These are phyloP conservation scores for Tylopilus sp. DNA, from an alignment of 768 basidiomycete genomes.

Conservation along the genomic window DNA sequence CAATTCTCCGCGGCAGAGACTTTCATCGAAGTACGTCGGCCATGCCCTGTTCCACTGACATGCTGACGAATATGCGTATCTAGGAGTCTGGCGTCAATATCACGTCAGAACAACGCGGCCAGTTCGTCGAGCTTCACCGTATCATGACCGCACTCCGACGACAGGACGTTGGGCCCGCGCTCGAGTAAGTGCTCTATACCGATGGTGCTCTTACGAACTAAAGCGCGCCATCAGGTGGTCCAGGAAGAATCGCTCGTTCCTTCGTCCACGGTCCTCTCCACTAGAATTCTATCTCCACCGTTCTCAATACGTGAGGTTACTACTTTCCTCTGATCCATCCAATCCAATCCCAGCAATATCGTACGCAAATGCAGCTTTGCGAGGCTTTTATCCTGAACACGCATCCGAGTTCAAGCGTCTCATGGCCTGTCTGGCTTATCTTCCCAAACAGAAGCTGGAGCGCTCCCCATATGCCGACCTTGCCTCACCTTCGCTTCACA, in stretches of 20 bases:
- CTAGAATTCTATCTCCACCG: constrained; percentile 90
- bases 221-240: constrained; percentile 65
- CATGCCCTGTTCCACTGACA: constrained; percentile 1
- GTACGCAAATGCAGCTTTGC: constrained; percentile 69
- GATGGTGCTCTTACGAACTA: neutral
- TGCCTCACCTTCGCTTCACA: constrained; percentile 65
- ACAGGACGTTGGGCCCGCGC: constrained; percentile 69
- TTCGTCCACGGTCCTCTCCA: constrained; percentile 67
- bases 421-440: constrained; percentile 63
- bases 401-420: constrained; percentile 64
- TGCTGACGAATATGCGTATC: neutral
- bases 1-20: constrained; percentile 74
- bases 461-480: constrained; percentile 74
- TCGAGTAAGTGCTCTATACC: constrained; percentile 56
- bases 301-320: constrained; percentile 81
- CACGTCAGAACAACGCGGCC: constrained; percentile 42
- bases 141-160: constrained; percentile 66
- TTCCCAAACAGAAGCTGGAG: constrained; percentile 65
- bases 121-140: constrained; percentile 68
- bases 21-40: constrained; percentile 59
- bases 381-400: constrained; percentile 62
- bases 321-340: constrained; percentile 60
- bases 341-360: constrained; percentile 57
- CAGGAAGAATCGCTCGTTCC: constrained; percentile 57
- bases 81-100: constrained; percentile 71